Conservation (phyloP, 306 rosid genomes). For the Cajanus cajan region DNA sequence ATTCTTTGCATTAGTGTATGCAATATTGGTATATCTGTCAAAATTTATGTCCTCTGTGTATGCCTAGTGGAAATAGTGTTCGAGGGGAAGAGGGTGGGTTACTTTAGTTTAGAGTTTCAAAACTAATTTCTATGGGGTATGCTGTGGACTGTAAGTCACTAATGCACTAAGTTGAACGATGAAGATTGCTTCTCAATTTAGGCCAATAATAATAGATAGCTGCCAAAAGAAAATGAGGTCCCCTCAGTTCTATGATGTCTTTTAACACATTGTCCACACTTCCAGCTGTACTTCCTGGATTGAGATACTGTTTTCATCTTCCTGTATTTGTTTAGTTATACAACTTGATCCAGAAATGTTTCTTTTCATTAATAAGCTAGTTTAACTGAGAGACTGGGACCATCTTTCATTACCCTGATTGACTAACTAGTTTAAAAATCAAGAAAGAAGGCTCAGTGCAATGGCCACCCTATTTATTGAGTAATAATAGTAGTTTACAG, state of each 20-base stretch:
- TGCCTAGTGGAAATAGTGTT: constrained; percentile 2
- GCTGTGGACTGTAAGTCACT: neutral
- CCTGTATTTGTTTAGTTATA: neutral
- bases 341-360: constrained; percentile 18
- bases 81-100: neutral
- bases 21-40: neutral
- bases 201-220: neutral
- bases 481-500: neutral
- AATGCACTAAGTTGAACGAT: neutral
- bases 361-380: constrained; percentile 2
- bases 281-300: constrained; percentile 30
- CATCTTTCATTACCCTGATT: constrained; percentile 8
- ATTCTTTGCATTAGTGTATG: constrained; percentile 11
- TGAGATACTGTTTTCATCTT: constrained; percentile 6
- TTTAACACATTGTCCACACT: neutral
- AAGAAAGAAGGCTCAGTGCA: neutral
- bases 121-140: neutral
- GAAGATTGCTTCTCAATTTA: neutral
- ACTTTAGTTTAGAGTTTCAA: neutral
- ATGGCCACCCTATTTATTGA: neutral
- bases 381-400: constrained; percentile 17
- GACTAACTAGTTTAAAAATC: neutral
- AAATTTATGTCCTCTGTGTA: neutral
- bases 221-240: constrained; percentile 11
- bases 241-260: constrained; percentile 10